Conservation (phyloP, 2,329 filamentous ascomycete genomes). For the Biscogniauxia mediterranea region DNA sequence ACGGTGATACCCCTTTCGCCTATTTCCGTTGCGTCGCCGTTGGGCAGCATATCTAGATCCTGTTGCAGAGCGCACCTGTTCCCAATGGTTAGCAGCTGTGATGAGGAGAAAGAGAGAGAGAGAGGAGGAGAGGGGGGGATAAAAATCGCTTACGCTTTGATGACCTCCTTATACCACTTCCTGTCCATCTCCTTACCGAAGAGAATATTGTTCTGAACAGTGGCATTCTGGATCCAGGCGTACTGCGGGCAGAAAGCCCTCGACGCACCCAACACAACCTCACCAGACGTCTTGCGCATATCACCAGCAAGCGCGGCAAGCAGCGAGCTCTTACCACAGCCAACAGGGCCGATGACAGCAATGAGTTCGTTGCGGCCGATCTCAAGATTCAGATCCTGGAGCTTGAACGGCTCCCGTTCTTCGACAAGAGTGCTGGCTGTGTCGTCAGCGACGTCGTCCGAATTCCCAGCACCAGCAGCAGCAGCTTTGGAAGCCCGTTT, state of each 20-base stretch:
- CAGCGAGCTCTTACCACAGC: slow-evolving; percentile 86
- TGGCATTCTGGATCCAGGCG: slow-evolving; percentile 95
- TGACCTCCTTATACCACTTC: slow-evolving; percentile 79
- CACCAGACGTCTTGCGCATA: slow-evolving; percentile 79
- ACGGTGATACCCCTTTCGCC: slow-evolving; percentile 94
- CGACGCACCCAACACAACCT: slow-evolving; percentile 72
- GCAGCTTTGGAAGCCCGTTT: slow-evolving; percentile 24
- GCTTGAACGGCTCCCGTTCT: slow-evolving; percentile 66
- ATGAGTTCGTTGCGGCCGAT: slow-evolving; percentile 74
- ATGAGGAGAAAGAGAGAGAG: slow-evolving; percentile 3
- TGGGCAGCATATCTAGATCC: slow-evolving; percentile 90
- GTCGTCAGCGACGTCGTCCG: slow-evolving; percentile 46
- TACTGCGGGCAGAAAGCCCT: slow-evolving; percentile 94
- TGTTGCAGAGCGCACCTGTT: slow-evolving; percentile 72
- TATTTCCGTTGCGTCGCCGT: slow-evolving; percentile 86
- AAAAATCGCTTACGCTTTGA: slow-evolving; percentile 60
- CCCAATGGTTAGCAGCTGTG: slow-evolving; percentile 8
- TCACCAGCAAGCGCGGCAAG: slow-evolving; percentile 88
- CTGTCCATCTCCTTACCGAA: slow-evolving; percentile 79
- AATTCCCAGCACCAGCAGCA: slow-evolving; percentile 32
- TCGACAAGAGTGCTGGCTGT: slow-evolving; percentile 56
- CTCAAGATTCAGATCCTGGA: slow-evolving; percentile 65
- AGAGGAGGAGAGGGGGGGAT: not conserved
- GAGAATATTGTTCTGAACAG: slow-evolving; percentile 82
- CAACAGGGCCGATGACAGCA: slow-evolving; percentile 85